Base-by-base conservation (phyloP, 352 stramenopile genomes). In the Halophytophthora batemanensis region DNA sequence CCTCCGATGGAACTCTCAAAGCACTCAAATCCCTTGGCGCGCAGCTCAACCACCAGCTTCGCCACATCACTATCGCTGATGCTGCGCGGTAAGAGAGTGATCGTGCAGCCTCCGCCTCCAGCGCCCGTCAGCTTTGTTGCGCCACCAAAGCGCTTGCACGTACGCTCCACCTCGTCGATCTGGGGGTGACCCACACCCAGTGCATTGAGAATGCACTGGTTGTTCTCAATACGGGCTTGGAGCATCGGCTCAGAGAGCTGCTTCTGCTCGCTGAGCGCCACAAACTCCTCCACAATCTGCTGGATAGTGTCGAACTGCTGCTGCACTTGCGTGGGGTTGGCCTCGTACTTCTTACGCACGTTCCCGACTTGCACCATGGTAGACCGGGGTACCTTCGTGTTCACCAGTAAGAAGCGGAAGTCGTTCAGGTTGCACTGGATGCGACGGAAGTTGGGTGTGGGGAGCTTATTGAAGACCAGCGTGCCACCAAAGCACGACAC, bases 51-150 rank as follows among this genome's bases (percentile, higher is more conserved):
- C 1, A 87, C 56, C 14, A 94, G 57, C 18, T 68, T 64, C 0
- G 49, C 28, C 28, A 91, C 46, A n/a, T 68, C 57, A 25, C 44
- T 43, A 4, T 83, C 62, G 15, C 53, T 63, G 1, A 92, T 35
- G 19, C 54, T 66, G 7, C 56, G 51, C 12, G 76, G 77, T 6
- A 97, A 57, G 4, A 97, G 61, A 25, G 86, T 87, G 22, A 98
- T 74, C 11, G 87, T 91, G 58, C 91, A 98, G 1, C 89, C 91
- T 5, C 91, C 90, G 18, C 77, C 78, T 33, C 84, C 85, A 7
- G 91, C 92, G 7, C 92, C 92, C 15, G 92, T 98, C 29, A 98
- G 68, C 52, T 98, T 98, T n/a, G 81, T 93, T 49, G 64, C 63
- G 14, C 85, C 74, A 17, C 75, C 77, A 47, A 74, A 69, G 17